Percentiles rank a stretch among this genome's conserved stretches.
These are phyloP conservation scores for Malus asiatica DNA, from an alignment of 306 rosid species.

Conservation along the genomic window DNA sequence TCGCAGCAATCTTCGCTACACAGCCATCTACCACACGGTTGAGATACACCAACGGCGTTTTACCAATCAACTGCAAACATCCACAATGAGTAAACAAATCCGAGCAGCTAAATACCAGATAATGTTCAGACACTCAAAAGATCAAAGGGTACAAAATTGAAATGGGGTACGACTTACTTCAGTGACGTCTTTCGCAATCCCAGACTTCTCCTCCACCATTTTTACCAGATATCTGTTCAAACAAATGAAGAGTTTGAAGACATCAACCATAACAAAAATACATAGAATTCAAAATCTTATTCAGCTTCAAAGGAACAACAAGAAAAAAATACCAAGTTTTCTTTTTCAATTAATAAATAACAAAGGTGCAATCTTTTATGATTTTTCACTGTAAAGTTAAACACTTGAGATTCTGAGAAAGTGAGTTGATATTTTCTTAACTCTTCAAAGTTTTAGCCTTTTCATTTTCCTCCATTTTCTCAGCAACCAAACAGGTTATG, in stretches of 20 bases:
- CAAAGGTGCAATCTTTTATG: background rate
- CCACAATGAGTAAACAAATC: background rate
- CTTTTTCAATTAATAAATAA: background rate
- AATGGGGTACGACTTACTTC: slow-evolving; percentile 44
- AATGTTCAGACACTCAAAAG: background rate
- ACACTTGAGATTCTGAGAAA: background rate
- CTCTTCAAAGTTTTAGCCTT: background rate
- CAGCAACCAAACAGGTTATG: background rate
- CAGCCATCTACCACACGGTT: slow-evolving; percentile 74
- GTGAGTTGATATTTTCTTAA: background rate
- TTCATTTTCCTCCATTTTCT: background rate
- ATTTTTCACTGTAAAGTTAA: background rate
- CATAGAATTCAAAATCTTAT: background rate
- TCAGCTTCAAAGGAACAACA: background rate
- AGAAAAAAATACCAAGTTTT: background rate
- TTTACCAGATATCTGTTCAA: slow-evolving; percentile 29
- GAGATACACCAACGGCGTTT: slow-evolving; percentile 81
- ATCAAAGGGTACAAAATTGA: background rate
- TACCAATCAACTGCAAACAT: slow-evolving; percentile 58
- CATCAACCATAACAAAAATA: background rate
- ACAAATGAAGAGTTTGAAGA: slow-evolving; percentile 5
- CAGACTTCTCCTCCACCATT: slow-evolving; percentile 65
- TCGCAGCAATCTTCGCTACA: slow-evolving; percentile 69
- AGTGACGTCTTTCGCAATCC: slow-evolving; percentile 74
- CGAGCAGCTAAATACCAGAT: background rate